Evolutionary conservation across 2,329 filamentous ascomycete genomes (phyloP), one percentile per base, ranked within the genome.

Genomic region (Capronia americana): DNA sequence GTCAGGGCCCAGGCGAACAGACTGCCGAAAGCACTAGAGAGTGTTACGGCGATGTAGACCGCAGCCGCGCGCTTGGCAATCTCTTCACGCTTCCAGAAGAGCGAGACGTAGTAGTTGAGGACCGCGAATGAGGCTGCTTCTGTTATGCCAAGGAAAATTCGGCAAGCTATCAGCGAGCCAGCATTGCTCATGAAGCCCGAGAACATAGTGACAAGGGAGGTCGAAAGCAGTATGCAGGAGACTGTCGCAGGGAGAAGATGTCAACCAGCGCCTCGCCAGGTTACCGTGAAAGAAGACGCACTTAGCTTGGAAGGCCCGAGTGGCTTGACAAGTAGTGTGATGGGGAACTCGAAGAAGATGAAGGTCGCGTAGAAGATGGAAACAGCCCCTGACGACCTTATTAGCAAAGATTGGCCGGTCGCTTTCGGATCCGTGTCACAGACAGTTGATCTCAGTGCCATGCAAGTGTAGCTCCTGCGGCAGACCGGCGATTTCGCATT

Each of bases 1-100:
- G 87, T 87, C 74, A 91, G 89, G 3, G 83, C 86, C 65, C 87
- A 89, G 1, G 87, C 88, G 6, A 90, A 79, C 2, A 86, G 88
- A 1, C 88, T 88, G 0, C 92, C 92, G 75, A 96, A 93, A 1
- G 88, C 89, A 48, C 92, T 94, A 1, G 92, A 92, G 3, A 96
- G 83, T 0, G 89, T 88, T 0, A 88, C 87, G 0, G 81, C 80
- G 23, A 81, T 79, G 11, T 84, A 70, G 68, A 87, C 88, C 24
- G 88, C 73, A 3, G 85, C 86, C 58, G 82, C 83, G 3, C 86
- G 78, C 30, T 87, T 78, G 32, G 86, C 86, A 12, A 88, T 76
- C 70, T 86, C 84, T 41, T 85, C 79, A 14, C 87, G 79, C 8
- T 85, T 80, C 72, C 88, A 89, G 77, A 88, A 87, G 74, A 86